phyloP scores from a whole-genome alignment of 345 rosid species.

The Ceriops tagal region DNA sequence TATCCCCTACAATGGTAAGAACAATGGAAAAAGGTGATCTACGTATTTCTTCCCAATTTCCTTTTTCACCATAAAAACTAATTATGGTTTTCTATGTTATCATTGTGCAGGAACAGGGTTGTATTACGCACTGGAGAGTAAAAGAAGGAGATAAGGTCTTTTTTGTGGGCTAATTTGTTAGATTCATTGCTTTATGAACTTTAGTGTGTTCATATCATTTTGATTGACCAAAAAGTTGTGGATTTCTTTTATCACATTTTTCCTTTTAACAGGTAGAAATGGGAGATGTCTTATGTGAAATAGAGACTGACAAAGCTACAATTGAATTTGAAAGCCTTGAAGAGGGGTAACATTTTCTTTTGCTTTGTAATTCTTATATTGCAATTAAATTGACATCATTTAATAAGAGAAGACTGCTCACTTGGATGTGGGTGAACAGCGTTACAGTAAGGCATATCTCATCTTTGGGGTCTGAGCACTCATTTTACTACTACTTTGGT shows the following conservation, averaged over 20 bases:
- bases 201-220: background rate
- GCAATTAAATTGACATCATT: too few relatives aligned
- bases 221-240: slow-evolving; percentile 3
- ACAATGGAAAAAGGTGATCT: too few relatives aligned
- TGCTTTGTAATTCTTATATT: background rate
- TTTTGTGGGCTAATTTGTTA: slow-evolving; percentile 11
- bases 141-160: slow-evolving; percentile 96
- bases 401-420: background rate
- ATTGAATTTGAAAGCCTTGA: slow-evolving; percentile 94
- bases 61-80: slow-evolving; percentile 11
- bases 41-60: slow-evolving; percentile 7
- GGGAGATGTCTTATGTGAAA: slow-evolving; percentile 94
- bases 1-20: slow-evolving; percentile 95
- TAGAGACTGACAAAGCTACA: slow-evolving; percentile 98
- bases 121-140: slow-evolving; percentile 79
- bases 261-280: slow-evolving; percentile 74
- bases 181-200: background rate
- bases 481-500: too few relatives aligned
- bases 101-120: slow-evolving; percentile 74
- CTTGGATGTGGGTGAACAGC: too few relatives aligned
- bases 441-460: too few relatives aligned
- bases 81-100: slow-evolving; percentile 25
- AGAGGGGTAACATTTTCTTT: slow-evolving; percentile 64
- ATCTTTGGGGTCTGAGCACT: too few relatives aligned
- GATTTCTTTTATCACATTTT: slow-evolving; percentile 18